These are phyloP conservation scores for Lasiodiplodia sp. DNA, from an alignment of 2,329 filamentous ascomycete genomes.

Conservation along the genomic window DNA sequence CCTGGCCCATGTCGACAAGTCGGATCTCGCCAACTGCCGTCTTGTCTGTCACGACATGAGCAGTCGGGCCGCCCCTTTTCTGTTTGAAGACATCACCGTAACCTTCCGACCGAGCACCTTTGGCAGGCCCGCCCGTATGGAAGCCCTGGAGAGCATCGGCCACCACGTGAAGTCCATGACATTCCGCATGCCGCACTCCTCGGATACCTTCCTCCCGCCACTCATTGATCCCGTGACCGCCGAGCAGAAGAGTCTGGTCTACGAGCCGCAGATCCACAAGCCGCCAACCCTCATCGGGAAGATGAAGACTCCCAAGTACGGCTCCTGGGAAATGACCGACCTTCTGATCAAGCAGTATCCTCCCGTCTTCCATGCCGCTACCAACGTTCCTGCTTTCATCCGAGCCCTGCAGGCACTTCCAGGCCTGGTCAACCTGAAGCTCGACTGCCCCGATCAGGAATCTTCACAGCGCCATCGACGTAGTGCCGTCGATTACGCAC, in stretches of 20 bases:
- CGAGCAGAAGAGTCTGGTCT: slow-evolving; percentile 80
- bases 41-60: slow-evolving; percentile 74
- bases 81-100: slow-evolving; percentile 73
- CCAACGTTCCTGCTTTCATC: slow-evolving; percentile 85
- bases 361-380: slow-evolving; percentile 86
- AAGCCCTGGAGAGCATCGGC: slow-evolving; percentile 78
- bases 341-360: slow-evolving; percentile 87
- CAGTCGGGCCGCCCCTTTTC: slow-evolving; percentile 70
- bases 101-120: slow-evolving; percentile 79
- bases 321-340: slow-evolving; percentile 78
- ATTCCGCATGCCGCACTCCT: slow-evolving; percentile 77
- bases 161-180: slow-evolving; percentile 79
- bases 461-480: slow-evolving; percentile 69
- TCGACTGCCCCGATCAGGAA: slow-evolving; percentile 78
- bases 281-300: slow-evolving; percentile 64
- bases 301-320: slow-evolving; percentile 75
- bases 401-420: slow-evolving; percentile 72
- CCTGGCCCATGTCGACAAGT: slow-evolving; percentile 49
- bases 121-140: slow-evolving; percentile 74
- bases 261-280: slow-evolving; percentile 72
- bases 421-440: slow-evolving; percentile 75
- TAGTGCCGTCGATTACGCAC: slow-evolving; percentile 83
- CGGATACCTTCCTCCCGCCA: slow-evolving; percentile 84
- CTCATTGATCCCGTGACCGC: slow-evolving; percentile 79
- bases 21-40: slow-evolving; percentile 61